These are phyloP conservation scores for Endothia cerciana DNA, from an alignment of 2,329 filamentous ascomycete genomes.

Conservation along the genomic window DNA sequence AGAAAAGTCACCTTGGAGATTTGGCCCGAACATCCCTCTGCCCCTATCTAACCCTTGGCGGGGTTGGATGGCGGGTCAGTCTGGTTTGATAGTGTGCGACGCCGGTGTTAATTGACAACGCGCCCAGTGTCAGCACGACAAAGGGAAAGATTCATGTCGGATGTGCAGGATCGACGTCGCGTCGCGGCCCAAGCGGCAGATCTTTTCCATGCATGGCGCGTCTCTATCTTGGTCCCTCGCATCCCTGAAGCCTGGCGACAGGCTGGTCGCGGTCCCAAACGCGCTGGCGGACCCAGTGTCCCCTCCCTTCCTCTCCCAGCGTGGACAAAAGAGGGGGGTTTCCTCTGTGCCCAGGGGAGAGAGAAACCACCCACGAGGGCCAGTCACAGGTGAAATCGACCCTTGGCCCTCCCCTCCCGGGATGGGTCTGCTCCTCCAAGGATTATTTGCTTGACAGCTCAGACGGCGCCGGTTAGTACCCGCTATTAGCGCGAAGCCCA, in stretches of 20 bases:
- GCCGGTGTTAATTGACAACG: not conserved
- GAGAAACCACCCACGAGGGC: not conserved
- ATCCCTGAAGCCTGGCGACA: not conserved
- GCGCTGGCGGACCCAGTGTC: not conserved
- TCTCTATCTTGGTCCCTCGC: not conserved
- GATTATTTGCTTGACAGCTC: not conserved
- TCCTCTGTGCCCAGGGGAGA: too few species aligned
- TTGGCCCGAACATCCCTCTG: too few species aligned
- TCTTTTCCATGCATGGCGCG: not conserved
- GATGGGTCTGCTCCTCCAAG: not conserved
- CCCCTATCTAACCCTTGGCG: too few species aligned
- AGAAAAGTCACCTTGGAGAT: too few species aligned
- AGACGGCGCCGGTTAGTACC: not conserved
- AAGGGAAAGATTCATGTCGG: not conserved
- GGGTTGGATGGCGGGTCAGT: too few species aligned
- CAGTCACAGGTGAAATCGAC: not conserved
- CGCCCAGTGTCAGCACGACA: not conserved
- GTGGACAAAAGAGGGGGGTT: not conserved
- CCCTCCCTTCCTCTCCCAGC: not conserved
- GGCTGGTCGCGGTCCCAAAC: not conserved
- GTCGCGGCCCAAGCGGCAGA: conserved; percentile 10
- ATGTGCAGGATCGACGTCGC: conserved; percentile 1
- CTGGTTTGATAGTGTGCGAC: not conserved
- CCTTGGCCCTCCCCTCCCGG: not conserved
- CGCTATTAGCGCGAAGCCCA: conserved; percentile 6